Percentiles rank a stretch among this genome's conserved stretches.
Conservation (phyloP, 306 rosid species). For the Elaeagnus macrophylla region DNA sequence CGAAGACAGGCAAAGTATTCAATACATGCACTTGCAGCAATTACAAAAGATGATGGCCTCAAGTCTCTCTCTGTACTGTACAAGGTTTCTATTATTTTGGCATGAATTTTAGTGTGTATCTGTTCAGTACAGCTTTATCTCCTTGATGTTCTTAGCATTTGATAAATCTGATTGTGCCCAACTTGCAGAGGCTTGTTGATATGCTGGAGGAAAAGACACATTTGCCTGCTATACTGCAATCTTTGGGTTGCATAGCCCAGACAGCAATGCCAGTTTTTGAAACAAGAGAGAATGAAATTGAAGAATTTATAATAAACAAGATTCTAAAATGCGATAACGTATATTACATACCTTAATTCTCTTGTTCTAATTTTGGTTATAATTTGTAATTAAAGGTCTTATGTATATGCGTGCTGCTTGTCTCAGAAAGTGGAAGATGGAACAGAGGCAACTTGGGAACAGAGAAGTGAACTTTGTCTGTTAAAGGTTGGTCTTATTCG, state of each 20-base stretch:
- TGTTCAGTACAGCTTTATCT: background rate
- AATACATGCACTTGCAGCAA: constrained; percentile 89
- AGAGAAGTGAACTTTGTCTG: constrained; percentile 73
- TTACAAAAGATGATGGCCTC: constrained; percentile 93
- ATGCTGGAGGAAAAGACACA: constrained; percentile 75
- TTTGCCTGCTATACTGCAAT: constrained; percentile 89
- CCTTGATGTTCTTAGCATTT: constrained; percentile 5
- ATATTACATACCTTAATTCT: constrained; percentile 27
- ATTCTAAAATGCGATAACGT: constrained; percentile 62
- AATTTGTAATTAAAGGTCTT: constrained; percentile 17
- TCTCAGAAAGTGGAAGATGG: constrained; percentile 65
- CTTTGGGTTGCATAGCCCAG: constrained; percentile 94
- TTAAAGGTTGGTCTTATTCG: constrained; percentile 55
- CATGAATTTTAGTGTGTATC: too few species aligned
- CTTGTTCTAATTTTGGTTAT: constrained; percentile 7
- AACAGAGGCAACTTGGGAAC: constrained; percentile 56
- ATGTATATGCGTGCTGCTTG: constrained; percentile 19
- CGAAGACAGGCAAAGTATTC: constrained; percentile 94
- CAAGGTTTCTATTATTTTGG: constrained; percentile 44
- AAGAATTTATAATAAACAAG: constrained; percentile 59
- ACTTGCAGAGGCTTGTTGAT: constrained; percentile 80
- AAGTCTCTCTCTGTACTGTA: constrained; percentile 89
- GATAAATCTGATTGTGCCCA: constrained; percentile 24
- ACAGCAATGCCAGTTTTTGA: constrained; percentile 94
- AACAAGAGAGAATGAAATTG: constrained; percentile 82